Conservation (phyloP, 108 stramenopile species). For the Fragilariopsis cylindrus region DNA sequence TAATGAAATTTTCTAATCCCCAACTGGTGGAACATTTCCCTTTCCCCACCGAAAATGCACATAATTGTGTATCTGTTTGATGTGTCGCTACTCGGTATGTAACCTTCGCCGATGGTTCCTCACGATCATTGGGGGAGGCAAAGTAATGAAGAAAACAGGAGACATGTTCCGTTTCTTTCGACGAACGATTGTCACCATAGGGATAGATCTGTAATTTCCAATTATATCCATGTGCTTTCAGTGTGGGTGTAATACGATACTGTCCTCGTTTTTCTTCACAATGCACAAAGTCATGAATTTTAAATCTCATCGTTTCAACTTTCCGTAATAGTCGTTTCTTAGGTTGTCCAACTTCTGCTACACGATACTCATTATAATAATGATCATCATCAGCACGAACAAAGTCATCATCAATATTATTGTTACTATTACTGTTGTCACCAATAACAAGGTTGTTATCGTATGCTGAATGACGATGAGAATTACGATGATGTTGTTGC, state of each 20-base stretch:
- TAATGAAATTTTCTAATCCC: slow-evolving; percentile 9
- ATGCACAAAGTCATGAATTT: slow-evolving; percentile 1
- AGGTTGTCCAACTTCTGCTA: neutral
- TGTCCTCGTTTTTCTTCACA: neutral
- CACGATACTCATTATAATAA: slow-evolving; percentile 4
- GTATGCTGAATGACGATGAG: too few species aligned
- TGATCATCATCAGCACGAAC: too few species aligned
- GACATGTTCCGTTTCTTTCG: neutral
- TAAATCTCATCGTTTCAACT: slow-evolving; percentile 9
- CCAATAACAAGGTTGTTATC: too few species aligned
- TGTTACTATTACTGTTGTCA: too few species aligned
- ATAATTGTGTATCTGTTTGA: slow-evolving; percentile 1
- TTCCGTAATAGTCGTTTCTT: slow-evolving; percentile 6
- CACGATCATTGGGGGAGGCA: slow-evolving; percentile 1
- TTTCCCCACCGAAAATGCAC: neutral
- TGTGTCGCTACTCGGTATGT: neutral
- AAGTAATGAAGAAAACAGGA: slow-evolving; percentile 16
- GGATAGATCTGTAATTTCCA: slow-evolving; percentile 18
- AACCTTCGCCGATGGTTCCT: neutral
- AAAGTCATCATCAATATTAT: too few species aligned
- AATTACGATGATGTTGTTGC: too few species aligned
- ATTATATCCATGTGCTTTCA: slow-evolving; percentile 8
- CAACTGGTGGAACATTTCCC: slow-evolving; percentile 2
- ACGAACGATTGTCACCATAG: neutral
- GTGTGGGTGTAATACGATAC: neutral